Evolutionary conservation across 2,329 filamentous ascomycete species (phyloP), one percentile per base, ranked within the genome.

Genomic region (Colletotrichum magnum): DNA sequence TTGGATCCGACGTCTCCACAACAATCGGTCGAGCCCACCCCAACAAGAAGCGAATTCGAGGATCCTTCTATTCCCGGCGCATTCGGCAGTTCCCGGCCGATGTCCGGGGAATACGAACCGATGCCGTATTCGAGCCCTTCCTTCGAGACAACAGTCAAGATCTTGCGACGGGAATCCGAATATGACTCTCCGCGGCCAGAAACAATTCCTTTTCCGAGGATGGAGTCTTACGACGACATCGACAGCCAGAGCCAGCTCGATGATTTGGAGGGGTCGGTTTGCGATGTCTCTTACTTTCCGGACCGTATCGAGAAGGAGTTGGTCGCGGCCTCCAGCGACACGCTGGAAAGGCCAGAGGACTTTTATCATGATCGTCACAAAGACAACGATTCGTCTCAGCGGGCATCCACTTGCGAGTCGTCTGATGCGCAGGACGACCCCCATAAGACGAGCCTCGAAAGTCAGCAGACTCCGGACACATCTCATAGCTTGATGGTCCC

Each of bases 401-500:
- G 80, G 43, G 77, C 77, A 16, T 84, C 82, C 3, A 81, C 79
- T 9, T 84, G 82, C 60, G 80, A 82, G 52, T 69, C 62, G 6
- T 83, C 82, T n/a, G 71, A 72, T n/a, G 39, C 54, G 13, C 54
- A 64, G 36, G 68, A 72, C 6, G 69, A 71, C 18, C 48, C 51
- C 12, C 69, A 67, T 26, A 68, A 66, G 18, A 60, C 47, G 18
- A 71, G 59, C 15, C 64, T 71, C 12, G 69, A 65, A 24, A 72
- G 64, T 53, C 69, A 71, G 41, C 71, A 69, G 57, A 71, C 71
- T 12, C 71, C 79, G 5, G 82, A 82, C 53, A 81, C 81, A 21
- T 79, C 83, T 15, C 82, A 82, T 63, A 85, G 81, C 64, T 79
- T 89, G 9, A 78, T 79, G 59, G 82, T 88, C 15, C 87, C 87